These are phyloP conservation scores for Cordia subcordata DNA, from an alignment of 257 asterid genomes.

Conservation along the genomic window DNA sequence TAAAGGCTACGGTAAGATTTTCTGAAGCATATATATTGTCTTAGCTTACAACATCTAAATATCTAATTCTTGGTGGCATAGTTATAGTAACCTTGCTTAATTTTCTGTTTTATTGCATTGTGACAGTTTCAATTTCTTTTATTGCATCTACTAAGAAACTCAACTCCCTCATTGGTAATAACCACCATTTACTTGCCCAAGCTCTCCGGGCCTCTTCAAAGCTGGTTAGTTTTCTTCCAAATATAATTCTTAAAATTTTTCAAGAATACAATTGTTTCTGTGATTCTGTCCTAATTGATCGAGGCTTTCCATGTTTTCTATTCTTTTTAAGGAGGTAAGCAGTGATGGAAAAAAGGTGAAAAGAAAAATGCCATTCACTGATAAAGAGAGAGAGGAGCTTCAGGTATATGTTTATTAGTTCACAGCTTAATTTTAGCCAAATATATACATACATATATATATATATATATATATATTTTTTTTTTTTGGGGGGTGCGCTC, in stretches of 20 bases:
- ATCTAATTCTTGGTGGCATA: not conserved
- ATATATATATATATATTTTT: too few species aligned
- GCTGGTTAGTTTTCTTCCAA: constrained; percentile 50
- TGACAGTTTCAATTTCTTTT: constrained; percentile 69
- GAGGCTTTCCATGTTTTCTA: not conserved
- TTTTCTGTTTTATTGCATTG: constrained; percentile 1
- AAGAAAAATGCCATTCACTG: constrained; percentile 64
- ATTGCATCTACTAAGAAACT: constrained; percentile 84
- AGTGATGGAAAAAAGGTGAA: constrained; percentile 83
- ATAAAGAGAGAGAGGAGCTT: constrained; percentile 84
- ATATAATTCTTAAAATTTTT: not conserved
- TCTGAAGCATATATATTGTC: not conserved
- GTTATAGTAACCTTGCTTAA: not conserved
- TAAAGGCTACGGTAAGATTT: constrained; percentile 77
- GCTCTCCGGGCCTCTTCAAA: constrained; percentile 77
- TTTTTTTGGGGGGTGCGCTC: not conserved
- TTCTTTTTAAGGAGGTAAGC: constrained; percentile 54
- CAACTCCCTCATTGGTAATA: constrained; percentile 60
- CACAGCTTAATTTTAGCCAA: not conserved
- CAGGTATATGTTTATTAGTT: constrained; percentile 41
- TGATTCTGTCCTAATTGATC: not conserved
- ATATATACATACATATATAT: too few species aligned
- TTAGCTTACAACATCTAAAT: too few species aligned
- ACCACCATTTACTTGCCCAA: constrained; percentile 66
- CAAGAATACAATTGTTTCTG: not conserved